phyloP scores from a whole-genome alignment of 2,329 filamentous ascomycete genomes.

The Amylocarpus encephaloides region DNA sequence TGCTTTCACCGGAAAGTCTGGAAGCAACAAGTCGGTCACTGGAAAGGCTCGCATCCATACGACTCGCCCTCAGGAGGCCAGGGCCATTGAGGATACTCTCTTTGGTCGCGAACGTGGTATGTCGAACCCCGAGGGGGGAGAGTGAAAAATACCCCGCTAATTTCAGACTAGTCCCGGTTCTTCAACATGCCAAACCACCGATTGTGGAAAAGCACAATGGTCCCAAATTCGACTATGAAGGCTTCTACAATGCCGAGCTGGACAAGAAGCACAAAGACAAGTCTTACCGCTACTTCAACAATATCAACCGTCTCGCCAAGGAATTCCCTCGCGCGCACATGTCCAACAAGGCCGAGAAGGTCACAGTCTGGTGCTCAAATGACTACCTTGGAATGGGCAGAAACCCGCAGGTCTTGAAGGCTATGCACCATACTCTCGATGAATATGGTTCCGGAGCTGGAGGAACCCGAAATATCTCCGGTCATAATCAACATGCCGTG shows the following conservation, averaged over 20 bases:
- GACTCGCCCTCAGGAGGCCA: slow-evolving; percentile 68
- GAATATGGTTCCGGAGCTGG: slow-evolving; percentile 93
- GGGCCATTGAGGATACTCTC: slow-evolving; percentile 58
- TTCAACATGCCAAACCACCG: slow-evolving; percentile 21
- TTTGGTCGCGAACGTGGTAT: slow-evolving; percentile 47
- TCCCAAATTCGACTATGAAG: slow-evolving; percentile 81
- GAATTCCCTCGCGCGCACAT: slow-evolving; percentile 96
- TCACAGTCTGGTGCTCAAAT: slow-evolving; percentile 99
- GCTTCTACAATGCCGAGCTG: slow-evolving; percentile 79
- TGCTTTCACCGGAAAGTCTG: slow-evolving; percentile 43
- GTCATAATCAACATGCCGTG: slow-evolving; percentile 93
- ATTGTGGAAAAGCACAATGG: slow-evolving; percentile 24
- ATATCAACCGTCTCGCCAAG: slow-evolving; percentile 96
- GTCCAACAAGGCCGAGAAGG: slow-evolving; percentile 71
- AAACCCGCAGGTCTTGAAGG: slow-evolving; percentile 76
- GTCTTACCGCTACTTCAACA: slow-evolving; percentile 99
- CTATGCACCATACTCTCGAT: slow-evolving; percentile 92
- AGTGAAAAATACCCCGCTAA: slow-evolving; percentile 24
- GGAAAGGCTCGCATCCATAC: slow-evolving; percentile 76
- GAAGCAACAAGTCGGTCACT: slow-evolving; percentile 33
- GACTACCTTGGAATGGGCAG: slow-evolving; percentile 98
- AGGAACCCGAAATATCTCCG: slow-evolving; percentile 94
- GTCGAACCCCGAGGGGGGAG: slow-evolving; percentile 31
- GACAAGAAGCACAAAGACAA: slow-evolving; percentile 99
- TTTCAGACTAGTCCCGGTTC: slow-evolving; percentile 17